Evolutionary conservation across 352 stramenopile species (phyloP).

Genomic region (Pythium folliculosum): DNA sequence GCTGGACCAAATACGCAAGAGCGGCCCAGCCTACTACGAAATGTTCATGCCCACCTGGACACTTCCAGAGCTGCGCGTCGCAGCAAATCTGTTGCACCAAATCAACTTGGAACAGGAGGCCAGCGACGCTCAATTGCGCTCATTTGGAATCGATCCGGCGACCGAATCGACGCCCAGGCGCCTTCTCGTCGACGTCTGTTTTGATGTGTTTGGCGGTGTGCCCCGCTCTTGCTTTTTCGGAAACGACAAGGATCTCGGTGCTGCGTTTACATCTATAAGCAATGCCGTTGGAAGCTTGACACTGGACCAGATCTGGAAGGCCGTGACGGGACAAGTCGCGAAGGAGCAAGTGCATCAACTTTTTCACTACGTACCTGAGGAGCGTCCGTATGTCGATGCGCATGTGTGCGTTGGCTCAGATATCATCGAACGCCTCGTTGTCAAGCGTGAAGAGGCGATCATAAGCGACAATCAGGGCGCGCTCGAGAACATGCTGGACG

Average conservation of each 20-base stretch:
- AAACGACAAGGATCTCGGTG: neutral
- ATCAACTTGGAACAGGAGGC: neutral
- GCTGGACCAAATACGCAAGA: neutral
- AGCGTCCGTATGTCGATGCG: neutral
- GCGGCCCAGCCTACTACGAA: neutral
- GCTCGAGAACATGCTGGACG: neutral
- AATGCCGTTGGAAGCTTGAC: no score
- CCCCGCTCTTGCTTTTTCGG: neutral
- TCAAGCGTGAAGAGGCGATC: neutral
- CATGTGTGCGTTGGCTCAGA: neutral
- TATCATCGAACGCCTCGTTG: neutral
- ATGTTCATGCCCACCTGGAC: constrained; percentile 1
- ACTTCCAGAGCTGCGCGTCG: neutral
- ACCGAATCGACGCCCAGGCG: neutral
- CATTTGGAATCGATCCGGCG: neutral
- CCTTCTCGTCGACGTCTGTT: neutral
- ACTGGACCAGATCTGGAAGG: no score
- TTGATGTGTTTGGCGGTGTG: constrained; percentile 9
- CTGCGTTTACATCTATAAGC: no score
- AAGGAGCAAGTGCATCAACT: no score
- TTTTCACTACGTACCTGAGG: neutral
- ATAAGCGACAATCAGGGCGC: neutral
- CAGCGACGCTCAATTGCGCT: neutral
- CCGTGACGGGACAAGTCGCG: no score
- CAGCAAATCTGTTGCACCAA: neutral